Base-by-base conservation (phyloP, 306 rosid species). In the Vicia villosa region DNA sequence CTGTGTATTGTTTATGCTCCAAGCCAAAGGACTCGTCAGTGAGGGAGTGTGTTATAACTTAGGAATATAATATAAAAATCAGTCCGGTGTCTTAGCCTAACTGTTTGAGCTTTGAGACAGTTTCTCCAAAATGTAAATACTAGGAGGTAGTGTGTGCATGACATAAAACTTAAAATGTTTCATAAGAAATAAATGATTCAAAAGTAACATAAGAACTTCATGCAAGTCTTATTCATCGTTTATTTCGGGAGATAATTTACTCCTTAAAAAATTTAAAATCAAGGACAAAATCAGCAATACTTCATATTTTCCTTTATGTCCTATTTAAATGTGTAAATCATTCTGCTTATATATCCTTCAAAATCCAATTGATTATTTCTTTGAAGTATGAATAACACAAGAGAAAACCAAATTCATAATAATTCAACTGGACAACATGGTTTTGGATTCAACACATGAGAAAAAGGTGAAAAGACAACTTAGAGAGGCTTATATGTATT, bases 321-420 rank as follows among this genome's bases (percentile, higher is more conserved):
- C 68, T 15, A 55, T 46, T 45, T 34, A 28, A 62, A 68, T 50
- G 0, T 12, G 26, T 69, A 10, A 32, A 46, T 68, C 42, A 34
- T 43, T 62, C 57, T 51, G 49, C 62, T 36, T 6, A 30, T 41
- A 68, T 63, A 34, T 45, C 16, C 52, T 43, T 38, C 10, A 73
- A 45, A 41, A 22, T 62, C 55, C 55, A 32, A 60, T n/a, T 13
- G 12, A 52, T 40, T 36, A 5, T 19, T 74, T 63, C 22, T 60
- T 45, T 19, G 8, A 65, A 70, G 41, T 38, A 7, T 43, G 63
- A 70, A 45, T 51, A 58, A 63, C n/a, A 32, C 13, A 30, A 30
- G 24, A 24, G 3, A 65, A 69, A 70, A 38, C 58, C 63, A 66
- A 62, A 76, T 54, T 71, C 66, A 50, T 36, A 32, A 41, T 47